Evolutionary conservation across 371 early-diverging fungal genomes (phyloP).

Genomic region (Chytridiales sp.): DNA sequence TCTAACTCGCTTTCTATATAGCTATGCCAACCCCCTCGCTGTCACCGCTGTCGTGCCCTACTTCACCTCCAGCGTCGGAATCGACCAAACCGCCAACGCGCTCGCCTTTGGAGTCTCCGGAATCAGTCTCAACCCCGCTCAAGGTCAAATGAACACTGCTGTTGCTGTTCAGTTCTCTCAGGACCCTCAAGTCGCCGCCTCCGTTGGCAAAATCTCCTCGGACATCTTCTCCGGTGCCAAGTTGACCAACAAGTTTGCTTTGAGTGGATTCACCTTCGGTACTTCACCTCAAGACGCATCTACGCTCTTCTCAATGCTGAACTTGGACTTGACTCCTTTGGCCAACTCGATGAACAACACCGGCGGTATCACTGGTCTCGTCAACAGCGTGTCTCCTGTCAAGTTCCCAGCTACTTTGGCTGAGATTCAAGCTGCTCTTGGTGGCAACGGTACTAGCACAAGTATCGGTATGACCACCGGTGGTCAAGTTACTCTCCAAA

Average conservation of each 20-base stretch:
- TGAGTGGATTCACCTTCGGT: not conserved
- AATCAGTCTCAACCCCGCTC: not conserved
- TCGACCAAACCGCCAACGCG: not conserved
- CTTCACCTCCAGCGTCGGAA: not conserved
- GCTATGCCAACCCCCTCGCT: conserved; percentile 2
- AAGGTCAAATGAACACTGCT: not conserved
- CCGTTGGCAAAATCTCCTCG: not conserved
- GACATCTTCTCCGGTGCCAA: not conserved
- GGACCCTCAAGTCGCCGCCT: not conserved
- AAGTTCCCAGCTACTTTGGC: not conserved
- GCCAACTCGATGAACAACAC: not conserved
- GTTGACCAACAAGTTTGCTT: not conserved
- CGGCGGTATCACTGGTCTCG: not conserved
- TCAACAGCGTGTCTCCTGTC: not conserved
- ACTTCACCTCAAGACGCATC: not conserved
- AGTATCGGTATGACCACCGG: not conserved
- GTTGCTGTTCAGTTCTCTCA: not conserved
- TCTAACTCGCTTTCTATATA: too few relatives aligned
- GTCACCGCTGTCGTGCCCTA: not conserved
- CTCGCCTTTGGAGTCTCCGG: not conserved
- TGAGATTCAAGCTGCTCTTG: not conserved
- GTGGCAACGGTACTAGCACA: too few relatives aligned
- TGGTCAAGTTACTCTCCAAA: not conserved
- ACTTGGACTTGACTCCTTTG: not conserved
- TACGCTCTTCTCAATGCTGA: not conserved